Conservation (phyloP, 2,329 filamentous ascomycete genomes). For the Aspergillus sclerotialis region DNA sequence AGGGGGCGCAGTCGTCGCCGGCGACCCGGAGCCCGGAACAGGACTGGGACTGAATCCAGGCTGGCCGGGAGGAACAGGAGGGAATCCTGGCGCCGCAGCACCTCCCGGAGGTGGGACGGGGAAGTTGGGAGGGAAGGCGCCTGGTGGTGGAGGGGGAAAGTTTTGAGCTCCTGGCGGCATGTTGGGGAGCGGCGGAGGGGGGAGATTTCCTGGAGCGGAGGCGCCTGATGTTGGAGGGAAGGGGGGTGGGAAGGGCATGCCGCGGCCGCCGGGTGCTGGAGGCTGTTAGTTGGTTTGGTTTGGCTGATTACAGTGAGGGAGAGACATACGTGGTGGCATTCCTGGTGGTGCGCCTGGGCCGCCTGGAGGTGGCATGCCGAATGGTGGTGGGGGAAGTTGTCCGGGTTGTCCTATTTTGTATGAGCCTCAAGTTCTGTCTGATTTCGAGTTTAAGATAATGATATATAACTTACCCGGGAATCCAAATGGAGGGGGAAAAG, state of each 20-base stretch:
- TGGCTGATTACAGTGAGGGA: background rate
- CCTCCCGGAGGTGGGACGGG: slow-evolving; percentile 38
- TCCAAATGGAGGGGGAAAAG: slow-evolving; percentile 50
- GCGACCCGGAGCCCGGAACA: slow-evolving; percentile 14
- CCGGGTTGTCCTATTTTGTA: slow-evolving; percentile 14
- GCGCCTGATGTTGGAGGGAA: slow-evolving; percentile 24
- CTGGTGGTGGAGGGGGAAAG: slow-evolving; percentile 17
- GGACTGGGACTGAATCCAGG: slow-evolving; percentile 21
- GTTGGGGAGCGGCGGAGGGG: slow-evolving; percentile 26
- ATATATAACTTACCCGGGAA: slow-evolving; percentile 50
- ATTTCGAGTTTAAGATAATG: background rate
- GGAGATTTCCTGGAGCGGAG: slow-evolving; percentile 30
- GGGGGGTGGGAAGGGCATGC: slow-evolving; percentile 48
- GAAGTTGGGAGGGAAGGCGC: slow-evolving; percentile 45
- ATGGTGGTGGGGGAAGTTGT: slow-evolving; percentile 51
- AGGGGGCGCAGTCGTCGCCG: slow-evolving; percentile 21
- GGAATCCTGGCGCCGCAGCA: slow-evolving; percentile 23
- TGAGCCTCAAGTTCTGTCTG: background rate
- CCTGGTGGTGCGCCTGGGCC: slow-evolving; percentile 33
- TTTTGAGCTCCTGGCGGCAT: slow-evolving; percentile 35
- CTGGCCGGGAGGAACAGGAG: slow-evolving; percentile 23
- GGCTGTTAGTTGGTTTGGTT: slow-evolving; percentile 7
- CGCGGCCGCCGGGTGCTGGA: slow-evolving; percentile 49
- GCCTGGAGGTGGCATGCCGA: slow-evolving; percentile 44
- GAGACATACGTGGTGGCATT: slow-evolving; percentile 49